These are phyloP conservation scores for Auricularia sp. DNA, from an alignment of 768 basidiomycete genomes.

Conservation along the genomic window DNA sequence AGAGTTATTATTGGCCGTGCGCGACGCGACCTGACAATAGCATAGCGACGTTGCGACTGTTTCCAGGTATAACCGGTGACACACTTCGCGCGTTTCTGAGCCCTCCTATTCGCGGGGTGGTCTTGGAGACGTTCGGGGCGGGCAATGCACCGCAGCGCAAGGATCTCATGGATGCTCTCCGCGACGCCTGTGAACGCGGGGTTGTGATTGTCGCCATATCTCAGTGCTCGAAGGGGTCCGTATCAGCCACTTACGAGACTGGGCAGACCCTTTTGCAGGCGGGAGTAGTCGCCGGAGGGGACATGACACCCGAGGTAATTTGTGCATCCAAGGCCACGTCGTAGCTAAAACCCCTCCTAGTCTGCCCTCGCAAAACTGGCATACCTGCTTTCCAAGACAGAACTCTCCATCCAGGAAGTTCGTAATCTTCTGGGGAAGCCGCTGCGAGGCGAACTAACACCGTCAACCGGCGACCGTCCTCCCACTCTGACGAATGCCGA, in stretches of 20 bases:
- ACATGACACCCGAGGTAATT: conserved; percentile 91
- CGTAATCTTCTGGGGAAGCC: conserved; percentile 67
- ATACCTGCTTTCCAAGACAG: conserved; percentile 81
- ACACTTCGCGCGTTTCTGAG: conserved; percentile 69
- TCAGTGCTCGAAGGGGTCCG: conserved; percentile 80
- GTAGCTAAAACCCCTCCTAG: conserved; percentile 27
- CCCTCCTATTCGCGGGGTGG: conserved; percentile 68
- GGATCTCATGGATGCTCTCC: conserved; percentile 67
- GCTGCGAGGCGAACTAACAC: conserved; percentile 82
- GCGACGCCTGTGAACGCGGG: conserved; percentile 72
- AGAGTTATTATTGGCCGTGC: neutral
- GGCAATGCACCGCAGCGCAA: conserved; percentile 83
- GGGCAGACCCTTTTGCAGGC: conserved; percentile 56
- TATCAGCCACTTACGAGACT: conserved; percentile 76
- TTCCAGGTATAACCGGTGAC: conserved; percentile 73
- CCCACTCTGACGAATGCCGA: conserved; percentile 27
- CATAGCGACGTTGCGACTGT: conserved; percentile 69
- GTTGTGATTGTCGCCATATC: conserved; percentile 86
- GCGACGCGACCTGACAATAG: neutral
- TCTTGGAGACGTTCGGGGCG: conserved; percentile 86
- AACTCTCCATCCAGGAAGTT: conserved; percentile 57
- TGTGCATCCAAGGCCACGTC: neutral
- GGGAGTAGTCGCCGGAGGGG: conserved; percentile 78
- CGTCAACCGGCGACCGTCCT: conserved; percentile 17
- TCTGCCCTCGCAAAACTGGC: conserved; percentile 84